Evolutionary conservation across 2,329 filamentous ascomycete species (phyloP), one percentile per base, ranked within the genome.

Genomic region (Neocucurbitaria cava): DNA sequence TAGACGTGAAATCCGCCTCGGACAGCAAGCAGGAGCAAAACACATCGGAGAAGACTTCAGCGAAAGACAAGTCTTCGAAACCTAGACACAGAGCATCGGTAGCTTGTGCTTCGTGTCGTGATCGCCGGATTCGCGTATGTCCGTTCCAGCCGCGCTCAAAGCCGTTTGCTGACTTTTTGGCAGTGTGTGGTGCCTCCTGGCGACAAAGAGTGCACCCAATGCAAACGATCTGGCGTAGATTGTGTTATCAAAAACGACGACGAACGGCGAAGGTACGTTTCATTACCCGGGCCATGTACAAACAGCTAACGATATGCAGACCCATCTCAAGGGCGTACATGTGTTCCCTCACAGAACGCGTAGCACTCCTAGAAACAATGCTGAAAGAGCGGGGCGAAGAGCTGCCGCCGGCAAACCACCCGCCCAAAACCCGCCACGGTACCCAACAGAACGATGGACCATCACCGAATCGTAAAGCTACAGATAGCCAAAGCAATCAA

Each of bases 231-330:
- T 2, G 82, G 80, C 15, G 77, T 79, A 10, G 75, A 80, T 42
- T 85, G 83, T 59, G 72, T 85, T 49, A 85, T 85, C 63, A 84
- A 82, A 62, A 83, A 85, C 59, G 83, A 85, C 55, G 83, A 85
- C 66, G 83, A 85, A 65, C 73, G 83, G 38, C 72, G 83, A 69
- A 76, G 82, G 83, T 83, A n/a, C 3, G 24, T 43, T 5, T 5
- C n/a, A 41, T 15, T 7, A 21, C 41, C 18, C 7, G 15, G 35
- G n/a, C 13, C 3, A 8, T 13, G 38, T 13, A 23, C n/a, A 20
- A 1, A 24, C 2, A 28, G 20, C 50, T 17, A 26, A 21, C 64
- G 59, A 10, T 55, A 30, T 46, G 26, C 40, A 85, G 83, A 33
- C 83, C 83, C 7, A 84, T 85, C 30, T 85, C 82, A 18, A 82